Base-by-base conservation (phyloP, 305 asterid species). In the Rubia peregrina region DNA sequence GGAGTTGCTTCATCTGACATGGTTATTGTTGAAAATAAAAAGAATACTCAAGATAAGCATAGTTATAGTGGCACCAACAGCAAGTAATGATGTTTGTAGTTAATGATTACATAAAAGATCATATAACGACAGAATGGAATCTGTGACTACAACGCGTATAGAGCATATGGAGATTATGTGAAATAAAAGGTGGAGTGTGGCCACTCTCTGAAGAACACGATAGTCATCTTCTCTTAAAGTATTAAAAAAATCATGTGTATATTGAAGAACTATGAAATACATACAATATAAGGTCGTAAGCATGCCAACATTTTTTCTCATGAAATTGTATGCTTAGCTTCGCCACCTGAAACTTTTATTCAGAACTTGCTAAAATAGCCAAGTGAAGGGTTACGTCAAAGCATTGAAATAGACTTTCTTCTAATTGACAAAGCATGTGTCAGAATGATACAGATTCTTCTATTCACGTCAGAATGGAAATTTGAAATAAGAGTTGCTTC, bases 401-500 rank as follows among this genome's bases (percentile, higher is more conserved):
- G 56, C 30, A 36, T 68, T 64, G 36, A 11, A 21, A 36, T 60
- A 38, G 3, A 6, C 44, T 36, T 67, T 44, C 73, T 46, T 61
- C 53, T 67, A 43, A 63, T 49, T 60, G 49, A 70, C 43, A 36
- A 49, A 68, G 53, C 55, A 36, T 49, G 13, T 21, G 57, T 57
- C 57, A 57, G 60, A 57, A 48, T 46, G 21, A 63, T 69, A 73
- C 30, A 85, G 76, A 79, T 72, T 71, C 59, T 70, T 81, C 71
- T 76, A 74, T 75, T 80, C 87, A 81, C 80, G 78, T 80, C 84
- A 85, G 87, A 83, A 81, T 74, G 76, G 81, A 77, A 49, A 73
- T 44, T 84, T 30, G 76, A 70, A 71, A 76, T 55, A 77, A 68
- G 49, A 66, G 71, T 56, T 59, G 72, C 76, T 84, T 71, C 76